These are phyloP conservation scores for Mycena venus DNA, from an alignment of 768 basidiomycete genomes.

Conservation along the genomic window DNA sequence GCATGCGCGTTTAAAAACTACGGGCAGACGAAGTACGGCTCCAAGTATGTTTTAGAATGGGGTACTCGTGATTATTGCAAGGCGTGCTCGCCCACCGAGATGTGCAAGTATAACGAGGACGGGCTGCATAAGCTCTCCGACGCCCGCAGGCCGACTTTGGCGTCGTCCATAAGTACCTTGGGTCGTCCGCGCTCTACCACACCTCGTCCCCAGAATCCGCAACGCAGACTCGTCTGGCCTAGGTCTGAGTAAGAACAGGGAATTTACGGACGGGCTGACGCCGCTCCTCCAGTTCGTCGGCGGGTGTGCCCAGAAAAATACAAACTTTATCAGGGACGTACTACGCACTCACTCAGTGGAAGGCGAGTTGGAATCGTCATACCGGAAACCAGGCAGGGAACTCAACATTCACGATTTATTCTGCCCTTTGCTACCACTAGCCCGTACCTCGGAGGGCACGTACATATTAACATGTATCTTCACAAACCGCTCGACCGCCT, in stretches of 20 bases:
- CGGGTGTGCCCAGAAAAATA: not conserved
- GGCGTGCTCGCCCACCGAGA: not conserved
- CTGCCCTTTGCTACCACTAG: too few species aligned
- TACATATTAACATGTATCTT: conserved; percentile 63
- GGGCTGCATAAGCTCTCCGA: not conserved
- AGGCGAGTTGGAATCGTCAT: not conserved
- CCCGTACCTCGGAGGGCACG: conserved; percentile 35
- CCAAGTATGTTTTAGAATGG: conserved; percentile 18
- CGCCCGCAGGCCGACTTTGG: not conserved
- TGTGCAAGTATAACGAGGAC: conserved; percentile 1
- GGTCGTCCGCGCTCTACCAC: not conserved
- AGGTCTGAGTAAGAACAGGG: not conserved
- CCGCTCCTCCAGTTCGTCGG: not conserved
- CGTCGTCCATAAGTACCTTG: not conserved
- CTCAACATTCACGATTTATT: too few species aligned
- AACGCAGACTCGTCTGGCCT: too few species aligned
- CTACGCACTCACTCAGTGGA: too few species aligned
- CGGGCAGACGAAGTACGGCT: conserved; percentile 42
- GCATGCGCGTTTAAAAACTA: conserved; percentile 37
- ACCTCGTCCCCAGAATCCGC: not conserved
- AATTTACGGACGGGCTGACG: not conserved
- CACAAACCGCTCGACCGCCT: conserved; percentile 54
- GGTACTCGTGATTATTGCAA: not conserved
- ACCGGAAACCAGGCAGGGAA: too few species aligned
- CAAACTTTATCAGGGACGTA: not conserved